phyloP scores from a whole-genome alignment of 805 yeast species.

The Lipomyces oligophaga region DNA sequence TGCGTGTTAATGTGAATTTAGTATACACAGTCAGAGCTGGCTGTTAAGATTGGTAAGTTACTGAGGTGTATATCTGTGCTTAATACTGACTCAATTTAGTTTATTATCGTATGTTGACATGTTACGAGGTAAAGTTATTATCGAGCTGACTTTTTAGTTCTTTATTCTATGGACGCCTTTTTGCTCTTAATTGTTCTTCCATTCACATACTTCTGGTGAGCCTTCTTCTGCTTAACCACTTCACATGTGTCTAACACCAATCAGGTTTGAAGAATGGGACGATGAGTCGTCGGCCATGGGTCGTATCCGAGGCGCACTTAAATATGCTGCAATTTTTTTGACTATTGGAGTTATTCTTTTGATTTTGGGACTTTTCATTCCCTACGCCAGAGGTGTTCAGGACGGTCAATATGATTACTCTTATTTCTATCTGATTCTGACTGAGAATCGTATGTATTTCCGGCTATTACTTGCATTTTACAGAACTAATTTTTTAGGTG shows the following conservation, averaged over 20 bases:
- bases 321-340: conserved; percentile 22
- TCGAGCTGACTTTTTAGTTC: conserved; percentile 6
- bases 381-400: conserved; percentile 25
- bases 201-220: conserved; percentile 32
- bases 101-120: conserved; percentile 25
- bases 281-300: conserved; percentile 25
- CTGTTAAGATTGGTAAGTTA: conserved; percentile 11
- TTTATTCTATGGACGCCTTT: conserved; percentile 30
- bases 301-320: conserved; percentile 24
- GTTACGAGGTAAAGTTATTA: background rate
- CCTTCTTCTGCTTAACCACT: background rate
- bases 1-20: too few species aligned
- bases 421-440: conserved; percentile 23
- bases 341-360: conserved; percentile 17
- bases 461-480: background rate
- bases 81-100: conserved; percentile 8
- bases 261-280: conserved; percentile 31
- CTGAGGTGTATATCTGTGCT: background rate
- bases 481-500: conserved; percentile 7
- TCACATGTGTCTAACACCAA: background rate
- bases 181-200: conserved; percentile 29
- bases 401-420: conserved; percentile 22
- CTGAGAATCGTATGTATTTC: conserved; percentile 22
- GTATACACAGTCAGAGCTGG: conserved; percentile 7
- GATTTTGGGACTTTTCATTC: conserved; percentile 27